Conservation (phyloP, 2,329 filamentous ascomycete genomes). For the Diaporthe vaccinii region DNA sequence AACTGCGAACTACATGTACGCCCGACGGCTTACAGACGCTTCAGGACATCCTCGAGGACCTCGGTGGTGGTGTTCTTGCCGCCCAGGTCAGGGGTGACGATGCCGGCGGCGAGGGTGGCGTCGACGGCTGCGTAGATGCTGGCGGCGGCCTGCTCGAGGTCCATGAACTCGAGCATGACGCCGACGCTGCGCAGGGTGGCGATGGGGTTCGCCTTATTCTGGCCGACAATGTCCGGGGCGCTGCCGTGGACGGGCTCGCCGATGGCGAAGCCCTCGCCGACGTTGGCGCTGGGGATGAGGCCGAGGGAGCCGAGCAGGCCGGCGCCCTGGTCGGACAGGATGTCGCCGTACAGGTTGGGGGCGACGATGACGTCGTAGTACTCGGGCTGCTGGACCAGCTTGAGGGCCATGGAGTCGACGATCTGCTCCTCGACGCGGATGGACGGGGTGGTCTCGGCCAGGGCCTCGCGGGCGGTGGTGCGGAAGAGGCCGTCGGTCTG, state of each 20-base stretch:
- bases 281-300: slow-evolving; percentile 94
- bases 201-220: slow-evolving; percentile 95
- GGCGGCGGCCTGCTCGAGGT: slow-evolving; percentile 87
- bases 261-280: slow-evolving; percentile 93
- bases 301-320: slow-evolving; percentile 93
- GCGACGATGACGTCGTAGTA: slow-evolving; percentile 98
- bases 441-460: slow-evolving; percentile 68
- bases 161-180: slow-evolving; percentile 96
- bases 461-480: slow-evolving; percentile 79
- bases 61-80: slow-evolving; percentile 88
- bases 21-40: slow-evolving; percentile 72
- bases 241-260: slow-evolving; percentile 98
- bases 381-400: slow-evolving; percentile 95
- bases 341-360: slow-evolving; percentile 97
- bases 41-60: slow-evolving; percentile 89
- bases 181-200: slow-evolving; percentile 92
- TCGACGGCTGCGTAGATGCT: slow-evolving; percentile 94
- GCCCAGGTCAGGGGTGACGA: slow-evolving; percentile 90
- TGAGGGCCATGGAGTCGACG: slow-evolving; percentile 99
- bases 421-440: slow-evolving; percentile 94
- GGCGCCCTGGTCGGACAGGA: slow-evolving; percentile 94
- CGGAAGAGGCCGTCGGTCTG: slow-evolving; percentile 98
- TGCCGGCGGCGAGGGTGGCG: slow-evolving; percentile 85
- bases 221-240: slow-evolving; percentile 94
- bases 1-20: background rate